phyloP scores from a whole-genome alignment of 2,329 filamentous ascomycete species.

The Aspergillus oerlinghausenensis region DNA sequence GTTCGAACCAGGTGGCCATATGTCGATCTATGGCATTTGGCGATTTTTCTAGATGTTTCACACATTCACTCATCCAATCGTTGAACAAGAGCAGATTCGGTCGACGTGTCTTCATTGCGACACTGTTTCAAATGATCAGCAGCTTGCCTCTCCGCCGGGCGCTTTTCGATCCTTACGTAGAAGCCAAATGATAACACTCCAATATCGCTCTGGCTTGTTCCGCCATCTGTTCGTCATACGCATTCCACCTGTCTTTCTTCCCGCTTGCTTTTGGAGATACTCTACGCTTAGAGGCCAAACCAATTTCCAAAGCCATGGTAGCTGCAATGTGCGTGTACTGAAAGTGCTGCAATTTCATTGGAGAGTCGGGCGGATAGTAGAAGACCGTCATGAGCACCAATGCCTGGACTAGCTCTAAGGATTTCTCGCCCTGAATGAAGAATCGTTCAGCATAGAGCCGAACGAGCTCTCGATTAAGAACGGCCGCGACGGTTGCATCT shows the following conservation, averaged over 20 bases:
- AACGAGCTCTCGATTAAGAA: slow-evolving; percentile 47
- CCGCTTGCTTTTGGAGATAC: slow-evolving; percentile 16
- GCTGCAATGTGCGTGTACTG: slow-evolving; percentile 51
- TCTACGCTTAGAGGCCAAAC: slow-evolving; percentile 30
- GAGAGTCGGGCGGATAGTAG: slow-evolving; percentile 47
- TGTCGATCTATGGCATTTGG: slow-evolving; percentile 28
- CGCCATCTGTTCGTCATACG: slow-evolving; percentile 27
- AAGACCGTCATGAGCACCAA: slow-evolving; percentile 47
- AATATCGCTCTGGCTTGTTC: slow-evolving; percentile 32
- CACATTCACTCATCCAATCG: slow-evolving; percentile 33
- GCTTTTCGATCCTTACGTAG: slow-evolving; percentile 18
- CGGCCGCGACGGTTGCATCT: slow-evolving; percentile 39
- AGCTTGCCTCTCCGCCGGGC: not conserved
- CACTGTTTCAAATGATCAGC: slow-evolving; percentile 16
- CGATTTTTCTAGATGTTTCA: slow-evolving; percentile 26
- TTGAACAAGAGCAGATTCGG: slow-evolving; percentile 33
- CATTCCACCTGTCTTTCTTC: slow-evolving; percentile 7
- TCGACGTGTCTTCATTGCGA: slow-evolving; percentile 35
- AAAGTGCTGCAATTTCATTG: slow-evolving; percentile 47
- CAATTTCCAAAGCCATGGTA: slow-evolving; percentile 48
- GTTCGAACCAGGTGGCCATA: slow-evolving; percentile 31
- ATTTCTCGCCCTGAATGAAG: slow-evolving; percentile 48
- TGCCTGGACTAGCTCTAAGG: slow-evolving; percentile 49
- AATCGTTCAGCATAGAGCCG: slow-evolving; percentile 46
- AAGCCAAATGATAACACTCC: slow-evolving; percentile 31